Base-by-base conservation (phyloP, 768 basidiomycete genomes). In the Leucocoprinus leucothites region DNA sequence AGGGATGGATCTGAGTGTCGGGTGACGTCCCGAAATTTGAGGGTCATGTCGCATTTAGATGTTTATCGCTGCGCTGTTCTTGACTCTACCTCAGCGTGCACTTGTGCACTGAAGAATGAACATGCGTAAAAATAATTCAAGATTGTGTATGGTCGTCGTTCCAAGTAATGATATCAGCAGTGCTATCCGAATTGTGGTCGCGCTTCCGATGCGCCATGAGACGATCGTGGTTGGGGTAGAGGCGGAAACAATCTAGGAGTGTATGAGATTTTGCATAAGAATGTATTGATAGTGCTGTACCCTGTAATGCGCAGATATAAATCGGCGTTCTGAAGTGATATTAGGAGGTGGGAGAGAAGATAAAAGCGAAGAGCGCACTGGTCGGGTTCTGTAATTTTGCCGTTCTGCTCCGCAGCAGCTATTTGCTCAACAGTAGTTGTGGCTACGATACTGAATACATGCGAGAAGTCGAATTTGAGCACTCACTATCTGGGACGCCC, bases 131-230 rank as follows among this genome's bases (percentile, higher is more conserved):
- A 13, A n/a, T 38, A 34, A 5, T 35, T 45, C 42, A 45, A 34
- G 22, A 38, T 31, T 43, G 16, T 13, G 31, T 41, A 31, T 63
- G 61, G 80, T 65, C 81, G 77, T 61, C 16, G 18, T 91, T 90
- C 89, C 89, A 91, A 9, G 82, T 90, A 56, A 91, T 79, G 34
- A 90, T 82, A 46, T 75, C 67, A 2, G 69, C 65, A 9, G 79
- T 74, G 22, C 82, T 81, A 31, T 82, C 78, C 0, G 77, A 74
- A 56, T 77, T 72, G 65, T 92, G 90, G 63, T 90, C 89, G 45
- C 86, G 82, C 62, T 82, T 88, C 47, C 87, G 80, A 61, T 92
- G 90, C 16, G 72, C 60, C 80, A 87, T 82, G 5, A 91, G 68
- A 2, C 83, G 78, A 21, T 89, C 87, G 22, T 79, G 79, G 19